These are phyloP conservation scores for Tothia fuscella DNA, from an alignment of 2,329 filamentous ascomycete genomes.

Conservation along the genomic window DNA sequence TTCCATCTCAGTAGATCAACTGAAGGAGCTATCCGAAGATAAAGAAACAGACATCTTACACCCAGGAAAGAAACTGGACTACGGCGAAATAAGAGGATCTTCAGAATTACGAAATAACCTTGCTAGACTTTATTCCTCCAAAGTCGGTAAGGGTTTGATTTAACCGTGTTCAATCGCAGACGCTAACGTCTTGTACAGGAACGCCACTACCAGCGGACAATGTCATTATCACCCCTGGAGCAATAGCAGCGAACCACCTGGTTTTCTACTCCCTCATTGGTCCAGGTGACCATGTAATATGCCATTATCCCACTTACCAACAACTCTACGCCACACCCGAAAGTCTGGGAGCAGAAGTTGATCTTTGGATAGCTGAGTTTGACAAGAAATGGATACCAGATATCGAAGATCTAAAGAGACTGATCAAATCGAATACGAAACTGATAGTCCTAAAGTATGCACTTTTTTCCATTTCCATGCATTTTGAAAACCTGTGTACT, in stretches of 20 bases:
- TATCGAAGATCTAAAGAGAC: constrained; percentile 48
- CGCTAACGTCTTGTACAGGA: too few relatives aligned
- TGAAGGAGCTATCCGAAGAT: constrained; percentile 47
- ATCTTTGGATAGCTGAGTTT: constrained; percentile 58
- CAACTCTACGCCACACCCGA: constrained; percentile 67
- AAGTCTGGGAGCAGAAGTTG: constrained; percentile 64
- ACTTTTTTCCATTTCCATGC: neutral
- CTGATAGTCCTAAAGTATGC: constrained; percentile 50
- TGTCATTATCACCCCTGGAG: constrained; percentile 66
- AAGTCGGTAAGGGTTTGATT: constrained; percentile 22
- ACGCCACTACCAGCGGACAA: constrained; percentile 44
- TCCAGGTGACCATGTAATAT: constrained; percentile 71
- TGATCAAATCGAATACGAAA: constrained; percentile 61
- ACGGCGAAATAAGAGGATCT: constrained; percentile 62
- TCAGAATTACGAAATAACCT: constrained; percentile 51
- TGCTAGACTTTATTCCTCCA: constrained; percentile 51
- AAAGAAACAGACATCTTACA: constrained; percentile 36
- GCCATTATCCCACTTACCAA: constrained; percentile 78
- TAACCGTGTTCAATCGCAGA: neutral
- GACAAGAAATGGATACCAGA: constrained; percentile 56
- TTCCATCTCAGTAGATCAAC: constrained; percentile 59
- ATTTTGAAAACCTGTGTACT: neutral
- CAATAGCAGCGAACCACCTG: constrained; percentile 78
- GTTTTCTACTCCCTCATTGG: constrained; percentile 60
- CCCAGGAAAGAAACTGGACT: constrained; percentile 51